Evolutionary conservation across 1,284 basidiomycete species (phyloP).

Genomic region (Rhodotorula sp.): DNA sequence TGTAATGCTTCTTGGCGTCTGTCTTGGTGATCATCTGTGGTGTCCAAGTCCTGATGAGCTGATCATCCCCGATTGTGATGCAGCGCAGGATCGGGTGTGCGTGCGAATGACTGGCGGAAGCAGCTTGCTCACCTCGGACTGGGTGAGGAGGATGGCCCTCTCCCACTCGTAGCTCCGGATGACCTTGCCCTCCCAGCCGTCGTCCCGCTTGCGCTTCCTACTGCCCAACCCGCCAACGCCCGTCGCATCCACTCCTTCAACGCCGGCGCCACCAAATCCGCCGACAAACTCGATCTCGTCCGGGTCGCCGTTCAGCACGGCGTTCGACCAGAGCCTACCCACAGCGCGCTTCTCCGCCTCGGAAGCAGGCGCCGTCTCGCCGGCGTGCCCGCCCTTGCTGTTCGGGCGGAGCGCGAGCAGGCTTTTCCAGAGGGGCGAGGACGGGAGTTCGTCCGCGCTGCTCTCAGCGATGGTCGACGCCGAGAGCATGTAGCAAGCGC

Average conservation of each 20-base stretch:
- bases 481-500: slow-evolving; percentile 16
- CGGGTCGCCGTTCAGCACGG: background rate
- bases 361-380: too few species aligned
- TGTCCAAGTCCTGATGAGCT: too few species aligned
- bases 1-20: too few species aligned
- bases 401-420: background rate
- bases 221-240: background rate
- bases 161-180: slow-evolving; percentile 2
- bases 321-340: background rate
- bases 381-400: too few species aligned
- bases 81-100: too few species aligned
- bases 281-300: background rate
- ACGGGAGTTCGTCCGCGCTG: background rate
- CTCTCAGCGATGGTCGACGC: background rate
- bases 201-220: background rate
- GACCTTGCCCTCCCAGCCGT: slow-evolving; percentile 4
- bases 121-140: background rate
- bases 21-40: too few species aligned
- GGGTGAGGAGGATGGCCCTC: background rate
- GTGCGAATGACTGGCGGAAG: background rate
- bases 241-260: background rate
- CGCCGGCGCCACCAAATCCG: too few species aligned
- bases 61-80: too few species aligned
- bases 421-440: slow-evolving; percentile 13
- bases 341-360: background rate